A percentile compares a stretch with the other conserved stretches of the same genome.
Evolutionary conservation across 192 early-diverging fungal species (phyloP).

Genomic region (Gonapodya sp.): DNA sequence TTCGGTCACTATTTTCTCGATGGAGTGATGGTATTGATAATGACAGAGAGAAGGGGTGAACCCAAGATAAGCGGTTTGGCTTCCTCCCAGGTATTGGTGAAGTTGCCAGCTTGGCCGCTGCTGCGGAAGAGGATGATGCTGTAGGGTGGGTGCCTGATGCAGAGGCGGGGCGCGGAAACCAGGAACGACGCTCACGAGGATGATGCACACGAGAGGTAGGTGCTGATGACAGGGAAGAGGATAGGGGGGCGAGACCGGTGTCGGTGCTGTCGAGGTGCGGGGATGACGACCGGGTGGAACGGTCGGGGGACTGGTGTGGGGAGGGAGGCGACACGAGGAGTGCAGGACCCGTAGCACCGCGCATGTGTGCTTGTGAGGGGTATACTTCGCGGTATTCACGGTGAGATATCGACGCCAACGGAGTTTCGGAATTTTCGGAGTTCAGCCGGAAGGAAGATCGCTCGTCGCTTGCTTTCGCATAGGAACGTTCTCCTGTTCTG

Average conservation of each 20-base stretch:
- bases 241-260: no score
- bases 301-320: not conserved
- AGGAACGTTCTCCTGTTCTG: no score
- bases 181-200: not conserved
- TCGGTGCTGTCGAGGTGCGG: not conserved
- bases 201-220: no score
- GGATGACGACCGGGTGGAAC: not conserved
- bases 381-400: not conserved
- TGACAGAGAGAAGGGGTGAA: not conserved
- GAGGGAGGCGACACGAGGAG: not conserved
- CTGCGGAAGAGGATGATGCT: not conserved
- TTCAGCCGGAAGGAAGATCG: no score
- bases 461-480: no score
- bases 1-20: no score
- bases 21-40: not conserved
- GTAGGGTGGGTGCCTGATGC: not conserved
- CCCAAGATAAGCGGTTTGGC: not conserved
- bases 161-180: not conserved
- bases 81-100: not conserved
- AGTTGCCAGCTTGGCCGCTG: not conserved
- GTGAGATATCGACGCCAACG: not conserved
- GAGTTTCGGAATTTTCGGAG: not conserved
- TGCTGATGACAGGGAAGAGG: no score
- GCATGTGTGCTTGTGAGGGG: no score
- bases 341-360: not conserved